Base-by-base conservation (phyloP, 2,329 filamentous ascomycete species). In the Exserohilum rostratum region DNA sequence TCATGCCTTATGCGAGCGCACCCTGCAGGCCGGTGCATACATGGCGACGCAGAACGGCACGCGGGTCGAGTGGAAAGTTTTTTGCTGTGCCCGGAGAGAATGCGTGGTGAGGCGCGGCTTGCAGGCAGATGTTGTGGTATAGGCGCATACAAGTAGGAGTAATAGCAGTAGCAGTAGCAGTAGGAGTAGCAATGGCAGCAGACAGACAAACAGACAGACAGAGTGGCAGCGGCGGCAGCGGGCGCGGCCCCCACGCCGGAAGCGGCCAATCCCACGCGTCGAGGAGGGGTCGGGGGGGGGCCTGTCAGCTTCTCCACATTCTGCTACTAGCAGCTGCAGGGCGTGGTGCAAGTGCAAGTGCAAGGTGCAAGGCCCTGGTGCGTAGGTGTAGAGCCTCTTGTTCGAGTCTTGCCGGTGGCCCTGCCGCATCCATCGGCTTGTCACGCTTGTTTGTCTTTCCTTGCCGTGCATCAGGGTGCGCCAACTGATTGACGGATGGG, bases 301-400 rank as follows among this genome's bases (percentile, higher is more conserved):
- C 45, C 46, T 22, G 37, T 46, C 43, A 42, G 12, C 44, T 62
- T 64, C 57, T 63, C 58, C 58, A 55, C 60, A 58, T 18, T 61
- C 43, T 52, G 46, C 27, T 40, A 44, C 44, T 17, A 12, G 38
- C 12, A 37, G 46, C 25, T 38, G 45, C 37, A 39, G 38, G 42
- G 34, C 15, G 25, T 9, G 33, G 33, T 15, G 33, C 33, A 6
- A 35, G 10, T n/a, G n/a, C 33, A 9, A 25, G 22, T 7, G 7
- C 4, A 5, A 25, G 22, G 4, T 5, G 22, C 22, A n/a, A n/a
- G 22, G 22, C 22, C 7, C 4, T 7, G 7, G 22, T 15, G 20
- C 6, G 15, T 29, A 13, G 15, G 18, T 30, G 25, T 25, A 27
- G 43, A 35, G 43, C 43, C 17, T 53, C 43, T 30, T 15, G 22